These are phyloP conservation scores for Saturnispora bothae DNA, from an alignment of 805 yeast genomes.

Conservation along the genomic window DNA sequence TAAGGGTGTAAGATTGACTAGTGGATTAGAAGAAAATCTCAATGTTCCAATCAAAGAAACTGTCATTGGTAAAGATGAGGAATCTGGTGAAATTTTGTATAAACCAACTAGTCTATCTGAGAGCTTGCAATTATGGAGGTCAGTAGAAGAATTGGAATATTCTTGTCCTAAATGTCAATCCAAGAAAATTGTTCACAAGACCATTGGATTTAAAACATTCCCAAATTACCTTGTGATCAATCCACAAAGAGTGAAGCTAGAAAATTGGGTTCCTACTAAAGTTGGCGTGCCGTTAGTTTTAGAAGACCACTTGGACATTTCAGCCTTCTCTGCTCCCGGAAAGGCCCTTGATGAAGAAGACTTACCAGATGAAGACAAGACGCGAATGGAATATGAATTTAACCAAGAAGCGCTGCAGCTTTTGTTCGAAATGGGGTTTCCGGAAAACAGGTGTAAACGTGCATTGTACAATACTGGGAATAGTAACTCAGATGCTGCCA, in stretches of 20 bases:
- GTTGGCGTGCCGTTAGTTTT: slow-evolving; percentile 58
- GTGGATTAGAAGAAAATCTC: slow-evolving; percentile 51
- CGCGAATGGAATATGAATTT: slow-evolving; percentile 35
- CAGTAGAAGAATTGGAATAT: slow-evolving; percentile 50
- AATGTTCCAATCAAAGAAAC: slow-evolving; percentile 46
- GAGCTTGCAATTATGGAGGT: slow-evolving; percentile 35
- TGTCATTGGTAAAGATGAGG: slow-evolving; percentile 27
- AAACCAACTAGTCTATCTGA: slow-evolving; percentile 39
- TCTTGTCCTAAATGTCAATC: slow-evolving; percentile 47
- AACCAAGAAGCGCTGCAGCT: slow-evolving; percentile 43
- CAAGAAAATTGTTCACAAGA: slow-evolving; percentile 29
- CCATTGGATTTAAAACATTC: slow-evolving; percentile 43
- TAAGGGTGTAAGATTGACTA: slow-evolving; percentile 44
- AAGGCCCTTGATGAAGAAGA: slow-evolving; percentile 31
- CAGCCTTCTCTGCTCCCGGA: slow-evolving; percentile 32
- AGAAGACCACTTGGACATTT: slow-evolving; percentile 34
- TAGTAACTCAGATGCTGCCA: slow-evolving; percentile 52
- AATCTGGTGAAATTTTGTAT: slow-evolving; percentile 37
- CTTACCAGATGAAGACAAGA: slow-evolving; percentile 24
- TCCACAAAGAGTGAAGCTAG: slow-evolving; percentile 71
- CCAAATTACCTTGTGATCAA: slow-evolving; percentile 67
- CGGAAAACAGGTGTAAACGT: slow-evolving; percentile 49
- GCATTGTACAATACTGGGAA: slow-evolving; percentile 73
- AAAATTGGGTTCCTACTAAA: slow-evolving; percentile 86
- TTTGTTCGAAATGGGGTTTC: slow-evolving; percentile 81